Evolutionary conservation across 768 basidiomycete species (phyloP), one percentile per base, ranked within the genome.

Genomic region (Lactarius indigo): DNA sequence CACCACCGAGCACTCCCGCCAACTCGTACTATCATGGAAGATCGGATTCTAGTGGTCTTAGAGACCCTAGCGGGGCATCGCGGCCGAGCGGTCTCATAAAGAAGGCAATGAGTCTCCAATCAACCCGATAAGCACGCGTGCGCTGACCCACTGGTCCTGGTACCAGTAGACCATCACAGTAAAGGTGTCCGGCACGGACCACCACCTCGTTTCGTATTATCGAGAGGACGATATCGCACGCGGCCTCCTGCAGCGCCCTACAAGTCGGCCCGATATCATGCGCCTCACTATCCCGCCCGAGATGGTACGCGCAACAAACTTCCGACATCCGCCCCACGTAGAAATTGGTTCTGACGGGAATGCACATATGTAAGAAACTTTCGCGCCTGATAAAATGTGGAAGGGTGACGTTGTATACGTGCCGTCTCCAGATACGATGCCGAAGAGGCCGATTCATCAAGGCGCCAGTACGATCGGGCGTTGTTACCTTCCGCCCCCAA

Each of bases 131-230:
- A 65, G 64, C 41, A 61, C 58, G 26, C 41, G 56, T 57, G 30
- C 33, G 64, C 57, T 33, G 39, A 41, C 30, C 57, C 65, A 33
- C 59, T 52, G 52, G 33, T 61, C 12, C 54, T 63, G 50, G 23
- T 28, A 61, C 64, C 42, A 63, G 42, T 75, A 94, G 91, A 93
- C 91, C n/a, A 92, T 93, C 72, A 92, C 92, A 10, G 87, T 93
- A 58, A 85, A 85, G 44, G 86, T 91, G 64, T 88, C 91, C 68
- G 88, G 88, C 17, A 88, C 87, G 59, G 87, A 91, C 78, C 85
- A 92, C 59, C 92, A 94, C 74, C 82, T 93, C 68, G 86, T 94
- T 68, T 90, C 90, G 18, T 94, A 94, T 79, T 94, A 92, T 75
- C 88, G 87, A 8, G 84, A 88, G 50, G 88, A 91, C 57, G 92